These are phyloP conservation scores for Diplodia scrobiculata DNA, from an alignment of 2,329 filamentous ascomycete genomes.

Conservation along the genomic window DNA sequence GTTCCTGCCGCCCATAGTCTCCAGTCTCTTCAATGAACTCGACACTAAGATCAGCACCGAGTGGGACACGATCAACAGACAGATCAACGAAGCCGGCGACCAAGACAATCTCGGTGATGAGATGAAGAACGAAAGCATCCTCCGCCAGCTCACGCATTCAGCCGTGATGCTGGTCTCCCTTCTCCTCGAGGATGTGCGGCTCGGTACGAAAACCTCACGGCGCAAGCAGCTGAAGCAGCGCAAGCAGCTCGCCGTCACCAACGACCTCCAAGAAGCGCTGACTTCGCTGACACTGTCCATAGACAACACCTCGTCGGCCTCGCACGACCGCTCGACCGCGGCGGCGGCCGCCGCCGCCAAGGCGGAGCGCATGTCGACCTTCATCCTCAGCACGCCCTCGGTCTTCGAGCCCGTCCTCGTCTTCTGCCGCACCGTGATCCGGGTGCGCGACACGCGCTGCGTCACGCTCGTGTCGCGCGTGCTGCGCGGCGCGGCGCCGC, in stretches of 20 bases:
- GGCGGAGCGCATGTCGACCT: conserved; percentile 70
- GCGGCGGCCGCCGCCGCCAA: conserved; percentile 34
- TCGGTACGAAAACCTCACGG: conserved; percentile 51
- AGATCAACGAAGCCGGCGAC: conserved; percentile 64
- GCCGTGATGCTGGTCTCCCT: conserved; percentile 90
- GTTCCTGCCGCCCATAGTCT: conserved; percentile 82
- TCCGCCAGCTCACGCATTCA: conserved; percentile 88
- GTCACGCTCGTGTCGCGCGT: conserved; percentile 83
- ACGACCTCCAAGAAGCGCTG: not conserved
- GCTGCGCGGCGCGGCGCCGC: conserved; percentile 80
- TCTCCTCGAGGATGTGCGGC: conserved; percentile 73
- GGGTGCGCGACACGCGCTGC: conserved; percentile 85
- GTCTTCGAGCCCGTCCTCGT: conserved; percentile 86
- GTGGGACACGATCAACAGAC: conserved; percentile 71
- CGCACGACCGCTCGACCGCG: conserved; percentile 7
- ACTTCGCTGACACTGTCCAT: not conserved
- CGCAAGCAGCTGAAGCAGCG: not conserved
- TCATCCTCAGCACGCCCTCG: conserved; percentile 74
- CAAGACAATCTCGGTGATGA: conserved; percentile 82
- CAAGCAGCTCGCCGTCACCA: conserved; percentile 32
- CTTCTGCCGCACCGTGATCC: conserved; percentile 87
- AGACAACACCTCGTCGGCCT: not conserved
- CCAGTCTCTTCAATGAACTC: conserved; percentile 80
- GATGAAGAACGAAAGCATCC: conserved; percentile 96
- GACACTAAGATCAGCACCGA: conserved; percentile 84